phyloP scores from a whole-genome alignment of 2,329 filamentous ascomycete genomes.

The Microcyclospora tardicrescens region DNA sequence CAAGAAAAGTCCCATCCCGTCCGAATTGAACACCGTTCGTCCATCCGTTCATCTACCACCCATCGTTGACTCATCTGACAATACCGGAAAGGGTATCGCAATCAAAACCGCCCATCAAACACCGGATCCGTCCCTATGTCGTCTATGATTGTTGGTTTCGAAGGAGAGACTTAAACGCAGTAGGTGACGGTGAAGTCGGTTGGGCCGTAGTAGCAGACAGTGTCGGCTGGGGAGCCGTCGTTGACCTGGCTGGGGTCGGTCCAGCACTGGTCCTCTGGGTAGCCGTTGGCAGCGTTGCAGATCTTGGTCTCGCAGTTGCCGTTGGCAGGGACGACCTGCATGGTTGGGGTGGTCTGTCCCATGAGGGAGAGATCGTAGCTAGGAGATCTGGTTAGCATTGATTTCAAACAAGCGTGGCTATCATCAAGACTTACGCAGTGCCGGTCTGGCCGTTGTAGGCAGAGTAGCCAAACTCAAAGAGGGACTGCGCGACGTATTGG shows the following conservation, averaged over 20 bases:
- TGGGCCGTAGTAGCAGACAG: slow-evolving; percentile 2
- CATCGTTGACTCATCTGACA: too few species aligned
- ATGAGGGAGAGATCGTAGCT: slow-evolving; percentile 5
- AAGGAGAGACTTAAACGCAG: not conserved
- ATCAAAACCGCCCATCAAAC: too few species aligned
- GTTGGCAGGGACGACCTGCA: slow-evolving; percentile 2
- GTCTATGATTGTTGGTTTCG: too few species aligned
- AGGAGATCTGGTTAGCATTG: too few species aligned
- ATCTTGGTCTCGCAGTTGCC: slow-evolving; percentile 1
- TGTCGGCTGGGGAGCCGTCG: slow-evolving; percentile 3
- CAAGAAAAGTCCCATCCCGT: too few species aligned
- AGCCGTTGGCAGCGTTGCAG: not conserved
- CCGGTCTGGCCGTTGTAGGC: slow-evolving; percentile 1
- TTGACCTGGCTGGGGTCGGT: slow-evolving; percentile 1
- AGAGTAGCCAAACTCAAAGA: slow-evolving; percentile 8
- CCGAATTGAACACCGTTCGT: too few species aligned
- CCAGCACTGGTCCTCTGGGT: slow-evolving; percentile 1
- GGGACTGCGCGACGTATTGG: slow-evolving; percentile 2
- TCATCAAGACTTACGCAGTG: not conserved
- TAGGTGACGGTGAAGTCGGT: slow-evolving; percentile 2
- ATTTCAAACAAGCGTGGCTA: too few species aligned
- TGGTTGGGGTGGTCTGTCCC: slow-evolving; percentile 1
- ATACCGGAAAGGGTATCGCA: too few species aligned
- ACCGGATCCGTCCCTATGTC: too few species aligned
- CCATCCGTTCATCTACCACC: too few species aligned